These are phyloP conservation scores for Fennellomyces sp. DNA, from an alignment of 371 early-diverging fungal species.

Conservation along the genomic window DNA sequence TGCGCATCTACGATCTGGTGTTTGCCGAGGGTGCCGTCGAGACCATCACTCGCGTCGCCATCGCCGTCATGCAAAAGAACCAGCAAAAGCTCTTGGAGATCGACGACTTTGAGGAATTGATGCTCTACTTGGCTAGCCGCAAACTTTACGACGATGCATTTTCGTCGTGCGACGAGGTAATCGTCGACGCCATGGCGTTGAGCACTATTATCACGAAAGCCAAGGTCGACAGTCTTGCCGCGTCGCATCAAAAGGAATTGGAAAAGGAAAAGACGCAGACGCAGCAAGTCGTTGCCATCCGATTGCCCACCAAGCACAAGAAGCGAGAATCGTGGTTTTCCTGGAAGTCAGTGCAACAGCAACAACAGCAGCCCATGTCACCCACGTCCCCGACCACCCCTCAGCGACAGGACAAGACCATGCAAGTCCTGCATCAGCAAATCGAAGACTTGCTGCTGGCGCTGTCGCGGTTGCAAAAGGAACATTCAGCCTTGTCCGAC, in stretches of 20 bases:
- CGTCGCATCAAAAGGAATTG: slow-evolving; percentile 56
- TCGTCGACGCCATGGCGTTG: slow-evolving; percentile 78
- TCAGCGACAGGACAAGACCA: slow-evolving; percentile 8
- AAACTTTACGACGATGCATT: slow-evolving; percentile 79
- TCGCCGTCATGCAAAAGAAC: slow-evolving; percentile 87
- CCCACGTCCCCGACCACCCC: slow-evolving; percentile 13
- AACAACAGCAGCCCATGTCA: neutral
- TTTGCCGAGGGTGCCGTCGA: slow-evolving; percentile 88
- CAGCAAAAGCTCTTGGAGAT: slow-evolving; percentile 70
- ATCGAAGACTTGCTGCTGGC: slow-evolving; percentile 65
- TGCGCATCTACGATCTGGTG: slow-evolving; percentile 90
- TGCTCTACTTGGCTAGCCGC: slow-evolving; percentile 78
- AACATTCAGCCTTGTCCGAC: slow-evolving; percentile 51
- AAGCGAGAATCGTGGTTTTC: slow-evolving; percentile 26
- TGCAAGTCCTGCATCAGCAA: slow-evolving; percentile 44
- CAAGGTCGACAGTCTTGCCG: slow-evolving; percentile 76
- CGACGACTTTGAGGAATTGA: slow-evolving; percentile 82
- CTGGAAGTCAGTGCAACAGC: slow-evolving; percentile 13
- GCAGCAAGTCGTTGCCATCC: slow-evolving; percentile 52
- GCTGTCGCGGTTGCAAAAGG: slow-evolving; percentile 57
- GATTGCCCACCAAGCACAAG: slow-evolving; percentile 25
- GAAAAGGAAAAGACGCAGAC: slow-evolving; percentile 61
- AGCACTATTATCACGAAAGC: slow-evolving; percentile 67
- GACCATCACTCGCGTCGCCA: slow-evolving; percentile 84
- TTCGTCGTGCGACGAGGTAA: slow-evolving; percentile 67